Base-by-base conservation (phyloP, 2,329 filamentous ascomycete species). In the Phyllosticta citriasiana region DNA sequence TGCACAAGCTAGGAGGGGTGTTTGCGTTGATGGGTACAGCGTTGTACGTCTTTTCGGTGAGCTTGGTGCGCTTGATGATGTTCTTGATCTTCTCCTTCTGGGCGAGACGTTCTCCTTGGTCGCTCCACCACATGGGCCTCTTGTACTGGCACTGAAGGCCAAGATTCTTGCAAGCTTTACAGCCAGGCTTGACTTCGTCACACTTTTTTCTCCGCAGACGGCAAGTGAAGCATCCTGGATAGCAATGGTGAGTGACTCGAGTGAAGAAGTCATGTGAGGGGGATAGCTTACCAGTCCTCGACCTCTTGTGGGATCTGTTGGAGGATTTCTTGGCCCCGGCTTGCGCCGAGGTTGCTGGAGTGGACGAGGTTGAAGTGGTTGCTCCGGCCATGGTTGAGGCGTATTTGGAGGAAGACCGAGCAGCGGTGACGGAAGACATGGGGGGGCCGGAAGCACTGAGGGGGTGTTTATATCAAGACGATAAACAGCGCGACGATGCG, bases 51-150 rank as follows among this genome's bases (percentile, higher is more conserved):
- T 96, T 96, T 77, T 97, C 93, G 26, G 87, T 86, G 67, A 95
- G 82, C 83, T 97, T 97, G 73, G 94, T 97, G 73, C 88, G 85
- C 84, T 96, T 97, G 81, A 99, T 97, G 76, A 93, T 90, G 76
- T 88, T 88, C 82, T 99, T 99, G 82, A 99, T 96, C 67, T 87
- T 80, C 72, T 97, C 94, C 79, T 97, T 99, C 74, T 97, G 91
- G 61, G 86, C 79, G 68, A 88, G 85, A 67, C 94, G 83, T 71
- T 88, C 85, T 65, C 96, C 91, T 71, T 89, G 88, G 80, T 94
- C 97, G 77, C 88, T 89, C 94, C 94, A 99, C 94, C 94, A 99
- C 77, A 89, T 85, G 47, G 94, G 94, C 71, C 92, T 82, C 82
- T 96, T 96, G 80, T 97, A 99, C 80, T 97, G 91, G 79, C 94